Conservation (phyloP, 306 rosid species). For the Trifolium subterraneum region DNA sequence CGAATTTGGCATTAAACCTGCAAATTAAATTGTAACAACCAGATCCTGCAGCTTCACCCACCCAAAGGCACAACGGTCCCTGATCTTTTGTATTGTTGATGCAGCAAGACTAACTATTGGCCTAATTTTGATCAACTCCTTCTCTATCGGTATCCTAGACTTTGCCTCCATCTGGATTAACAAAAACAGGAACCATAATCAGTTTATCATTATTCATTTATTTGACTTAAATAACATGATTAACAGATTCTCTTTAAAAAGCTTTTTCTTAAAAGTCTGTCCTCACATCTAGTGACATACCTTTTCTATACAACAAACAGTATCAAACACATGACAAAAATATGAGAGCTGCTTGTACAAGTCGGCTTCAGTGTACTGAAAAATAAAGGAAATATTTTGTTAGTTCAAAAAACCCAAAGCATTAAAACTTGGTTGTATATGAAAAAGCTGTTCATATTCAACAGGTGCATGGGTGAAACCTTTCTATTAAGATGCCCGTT, state of each 20-base stretch:
- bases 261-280: neutral
- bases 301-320: conserved; percentile 74
- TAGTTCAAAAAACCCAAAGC: conserved; percentile 44
- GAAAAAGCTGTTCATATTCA: conserved; percentile 14
- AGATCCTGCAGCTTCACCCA: conserved; percentile 80
- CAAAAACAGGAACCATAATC: conserved; percentile 9
- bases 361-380: conserved; percentile 84
- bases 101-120: conserved; percentile 66
- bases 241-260: neutral
- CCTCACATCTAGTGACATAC: conserved; percentile 43
- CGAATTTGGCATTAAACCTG: conserved; percentile 2
- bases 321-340: conserved; percentile 78
- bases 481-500: conserved; percentile 76
- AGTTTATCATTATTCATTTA: conserved; percentile 6
- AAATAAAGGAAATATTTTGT: conserved; percentile 20
- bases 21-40: conserved; percentile 54
- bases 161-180: conserved; percentile 60
- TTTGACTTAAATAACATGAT: neutral
- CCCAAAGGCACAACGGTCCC: conserved; percentile 85
- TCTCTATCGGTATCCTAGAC: conserved; percentile 63
- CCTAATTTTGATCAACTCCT: conserved; percentile 67
- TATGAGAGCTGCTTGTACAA: conserved; percentile 84
- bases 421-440: conserved; percentile 9
- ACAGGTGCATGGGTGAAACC: conserved; percentile 51
- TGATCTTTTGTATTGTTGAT: conserved; percentile 60